Percentiles rank a stretch among this genome's conserved stretches.
Evolutionary conservation across 192 early-diverging fungal species (phyloP).

Genomic region (Chytriomyces sp.): DNA sequence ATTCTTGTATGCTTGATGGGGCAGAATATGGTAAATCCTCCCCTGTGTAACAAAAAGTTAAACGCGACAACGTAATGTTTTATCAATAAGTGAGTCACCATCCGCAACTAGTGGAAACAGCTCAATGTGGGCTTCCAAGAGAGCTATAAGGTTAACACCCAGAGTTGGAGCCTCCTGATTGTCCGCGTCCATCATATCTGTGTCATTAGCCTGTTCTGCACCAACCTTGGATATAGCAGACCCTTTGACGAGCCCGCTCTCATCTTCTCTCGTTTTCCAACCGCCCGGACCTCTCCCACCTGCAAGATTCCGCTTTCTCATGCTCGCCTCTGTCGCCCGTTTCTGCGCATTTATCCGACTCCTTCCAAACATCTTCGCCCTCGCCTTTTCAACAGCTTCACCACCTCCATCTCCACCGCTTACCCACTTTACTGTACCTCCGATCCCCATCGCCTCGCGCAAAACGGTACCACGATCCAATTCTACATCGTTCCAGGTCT

Average conservation of each 20-base stretch:
- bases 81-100: not conserved
- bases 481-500: conserved; percentile 78
- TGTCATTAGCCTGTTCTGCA: too few species aligned
- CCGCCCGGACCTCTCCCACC: not conserved
- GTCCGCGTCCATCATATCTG: too few species aligned
- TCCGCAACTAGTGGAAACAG: not conserved
- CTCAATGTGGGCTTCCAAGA: not conserved
- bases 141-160: not conserved
- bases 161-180: too few species aligned
- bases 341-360: conserved; percentile 2
- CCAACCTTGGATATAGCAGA: too few species aligned
- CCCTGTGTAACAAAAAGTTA: too few species aligned
- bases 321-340: conserved; percentile 28
- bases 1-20: too few species aligned
- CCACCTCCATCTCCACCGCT: not conserved
- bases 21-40: too few species aligned
- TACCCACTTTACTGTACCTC: not conserved
- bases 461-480: conserved; percentile 82
- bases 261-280: not conserved
- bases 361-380: not conserved
- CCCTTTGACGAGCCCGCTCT: too few species aligned
- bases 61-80: too few species aligned
- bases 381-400: not conserved
- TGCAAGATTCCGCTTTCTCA: not conserved
- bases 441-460: not conserved